Percentiles rank a stretch among this genome's conserved stretches.
Evolutionary conservation across 106 monocot genomes (phyloP).

Genomic region (Vanilla planifolia): DNA sequence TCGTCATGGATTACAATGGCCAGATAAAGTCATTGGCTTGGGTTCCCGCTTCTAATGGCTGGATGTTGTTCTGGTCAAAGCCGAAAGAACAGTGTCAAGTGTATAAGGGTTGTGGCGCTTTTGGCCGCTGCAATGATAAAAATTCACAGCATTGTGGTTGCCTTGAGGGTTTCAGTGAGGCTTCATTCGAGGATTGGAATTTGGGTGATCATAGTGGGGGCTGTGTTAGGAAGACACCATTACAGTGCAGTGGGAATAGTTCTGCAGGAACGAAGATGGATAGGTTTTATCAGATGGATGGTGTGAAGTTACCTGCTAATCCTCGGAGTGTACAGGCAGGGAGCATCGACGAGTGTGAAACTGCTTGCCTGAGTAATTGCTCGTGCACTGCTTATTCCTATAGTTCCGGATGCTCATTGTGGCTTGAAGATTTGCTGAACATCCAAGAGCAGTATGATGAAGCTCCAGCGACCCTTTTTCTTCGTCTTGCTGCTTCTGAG

Average conservation of each 20-base stretch:
- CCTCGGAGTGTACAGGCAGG: background rate
- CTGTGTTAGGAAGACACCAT: conserved; percentile 6
- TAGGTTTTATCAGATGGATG: background rate
- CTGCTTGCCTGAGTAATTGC: conserved; percentile 29
- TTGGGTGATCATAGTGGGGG: conserved; percentile 14
- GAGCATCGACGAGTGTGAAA: background rate
- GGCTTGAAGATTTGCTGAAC: conserved; percentile 17
- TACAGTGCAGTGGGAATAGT: conserved; percentile 8
- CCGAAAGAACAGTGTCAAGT: conserved; percentile 13
- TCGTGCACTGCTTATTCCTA: conserved; percentile 36
- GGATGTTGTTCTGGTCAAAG: background rate
- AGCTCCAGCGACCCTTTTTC: conserved; percentile 2
- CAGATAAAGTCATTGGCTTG: conserved; percentile 2
- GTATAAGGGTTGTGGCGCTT: conserved; percentile 19
- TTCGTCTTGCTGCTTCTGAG: conserved; percentile 17
- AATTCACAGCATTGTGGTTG: conserved; percentile 5
- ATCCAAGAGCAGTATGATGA: conserved; percentile 6
- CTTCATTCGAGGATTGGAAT: background rate
- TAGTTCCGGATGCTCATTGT: conserved; percentile 10
- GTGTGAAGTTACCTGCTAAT: conserved; percentile 12
- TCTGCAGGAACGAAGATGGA: background rate
- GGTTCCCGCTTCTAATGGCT: background rate
- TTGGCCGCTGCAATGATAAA: conserved; percentile 14
- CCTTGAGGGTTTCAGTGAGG: conserved; percentile 9
- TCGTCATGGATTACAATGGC: conserved; percentile 2